Conservation (phyloP, 2,329 filamentous ascomycete species). For the Hymenoscyphus linearis region DNA sequence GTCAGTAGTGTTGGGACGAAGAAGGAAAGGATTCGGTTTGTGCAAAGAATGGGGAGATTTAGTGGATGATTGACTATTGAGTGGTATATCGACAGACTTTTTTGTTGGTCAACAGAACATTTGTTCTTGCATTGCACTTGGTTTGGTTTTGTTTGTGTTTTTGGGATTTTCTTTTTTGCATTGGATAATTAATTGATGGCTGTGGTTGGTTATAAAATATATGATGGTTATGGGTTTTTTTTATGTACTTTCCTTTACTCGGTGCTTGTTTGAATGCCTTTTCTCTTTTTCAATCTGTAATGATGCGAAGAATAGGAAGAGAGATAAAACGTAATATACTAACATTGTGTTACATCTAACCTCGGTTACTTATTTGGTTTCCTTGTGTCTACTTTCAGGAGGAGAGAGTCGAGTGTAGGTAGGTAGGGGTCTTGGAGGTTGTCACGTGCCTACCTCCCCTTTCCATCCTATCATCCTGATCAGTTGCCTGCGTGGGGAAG, state of each 20-base stretch:
- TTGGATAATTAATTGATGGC: background rate
- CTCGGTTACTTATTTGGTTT: no score
- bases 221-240: background rate
- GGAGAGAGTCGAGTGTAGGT: no score
- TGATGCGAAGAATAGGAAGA: no score
- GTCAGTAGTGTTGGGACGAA: conserved; percentile 54
- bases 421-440: no score
- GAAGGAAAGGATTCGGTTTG: conserved; percentile 24
- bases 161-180: background rate
- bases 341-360: no score
- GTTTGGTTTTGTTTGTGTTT: background rate
- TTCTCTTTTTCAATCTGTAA: background rate
- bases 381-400: no score
- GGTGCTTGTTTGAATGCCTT: background rate
- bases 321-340: no score
- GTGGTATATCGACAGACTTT: background rate
- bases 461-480: no score
- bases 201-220: background rate
- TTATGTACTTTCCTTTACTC: background rate
- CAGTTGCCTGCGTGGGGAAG: no score
- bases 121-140: background rate
- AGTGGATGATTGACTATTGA: no score
- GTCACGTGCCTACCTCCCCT: no score
- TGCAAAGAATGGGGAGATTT: conserved; percentile 18
- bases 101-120: background rate